Conservation (phyloP, 208 protist genomes). For the Naegleria gruberi region DNA sequence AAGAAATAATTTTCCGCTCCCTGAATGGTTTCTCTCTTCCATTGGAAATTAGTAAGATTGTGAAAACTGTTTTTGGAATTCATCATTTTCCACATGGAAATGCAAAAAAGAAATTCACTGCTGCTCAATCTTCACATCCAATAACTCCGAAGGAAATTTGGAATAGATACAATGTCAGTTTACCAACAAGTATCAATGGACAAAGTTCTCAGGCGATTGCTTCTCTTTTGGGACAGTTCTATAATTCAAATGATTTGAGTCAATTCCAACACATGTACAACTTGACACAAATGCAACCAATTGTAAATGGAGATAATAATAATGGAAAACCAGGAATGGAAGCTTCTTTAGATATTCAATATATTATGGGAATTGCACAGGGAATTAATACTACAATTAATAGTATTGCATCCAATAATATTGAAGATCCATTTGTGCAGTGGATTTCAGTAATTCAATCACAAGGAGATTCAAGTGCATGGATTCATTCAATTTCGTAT, state of each 20-base stretch:
- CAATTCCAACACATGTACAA: neutral
- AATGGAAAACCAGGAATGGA: neutral
- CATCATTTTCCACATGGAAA: neutral
- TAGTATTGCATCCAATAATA: neutral
- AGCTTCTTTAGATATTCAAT: slow-evolving; percentile 20
- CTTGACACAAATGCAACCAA: neutral
- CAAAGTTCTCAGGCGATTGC: neutral
- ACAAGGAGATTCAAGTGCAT: neutral
- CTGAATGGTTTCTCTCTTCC: neutral
- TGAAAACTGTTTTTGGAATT: neutral
- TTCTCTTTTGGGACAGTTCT: neutral
- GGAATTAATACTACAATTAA: neutral
- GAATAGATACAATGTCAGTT: neutral
- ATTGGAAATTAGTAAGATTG: neutral
- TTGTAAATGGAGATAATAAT: neutral
- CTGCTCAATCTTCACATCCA: neutral
- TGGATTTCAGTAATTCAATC: neutral
- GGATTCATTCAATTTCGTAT: neutral
- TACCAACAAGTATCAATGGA: no score
- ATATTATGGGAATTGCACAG: neutral
- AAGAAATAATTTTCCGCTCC: neutral
- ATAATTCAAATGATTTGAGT: neutral
- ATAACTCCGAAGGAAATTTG: neutral
- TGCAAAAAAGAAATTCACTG: neutral
- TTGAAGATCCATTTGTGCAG: neutral